Percentiles rank a stretch among this genome's conserved stretches.
Evolutionary conservation across 352 stramenopile genomes (phyloP).

Genomic region (Pythium pyrilobum): DNA sequence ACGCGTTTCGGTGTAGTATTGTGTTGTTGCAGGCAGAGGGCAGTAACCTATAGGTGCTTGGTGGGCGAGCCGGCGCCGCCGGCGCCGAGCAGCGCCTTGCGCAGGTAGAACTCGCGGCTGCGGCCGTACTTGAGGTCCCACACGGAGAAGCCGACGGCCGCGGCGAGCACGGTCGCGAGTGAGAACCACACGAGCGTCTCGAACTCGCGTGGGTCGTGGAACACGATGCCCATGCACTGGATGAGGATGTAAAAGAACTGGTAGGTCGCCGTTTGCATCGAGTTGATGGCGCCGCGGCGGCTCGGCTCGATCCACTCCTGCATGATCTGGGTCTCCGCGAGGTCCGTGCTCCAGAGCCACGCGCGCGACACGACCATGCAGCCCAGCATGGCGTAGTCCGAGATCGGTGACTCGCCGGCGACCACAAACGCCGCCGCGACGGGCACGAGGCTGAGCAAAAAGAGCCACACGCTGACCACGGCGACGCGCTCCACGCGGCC

Average conservation of each 20-base stretch:
- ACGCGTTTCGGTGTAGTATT: too few relatives aligned
- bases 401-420: conserved; percentile 13
- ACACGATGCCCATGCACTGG: conserved; percentile 24
- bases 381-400: conserved; percentile 21
- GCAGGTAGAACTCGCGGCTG: conserved; percentile 3
- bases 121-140: conserved; percentile 23
- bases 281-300: conserved; percentile 20
- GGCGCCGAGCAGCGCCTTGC: neutral
- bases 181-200: conserved; percentile 20
- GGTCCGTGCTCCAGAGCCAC: conserved; percentile 22
- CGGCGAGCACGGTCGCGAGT: conserved; percentile 8
- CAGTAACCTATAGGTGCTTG: too few relatives aligned
- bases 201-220: conserved; percentile 22
- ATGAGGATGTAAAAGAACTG: conserved; percentile 21
- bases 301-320: conserved; percentile 21
- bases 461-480: conserved; percentile 19
- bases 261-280: conserved; percentile 22
- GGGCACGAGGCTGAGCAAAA: conserved; percentile 18
- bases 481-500: conserved; percentile 14
- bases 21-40: too few relatives aligned
- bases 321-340: conserved; percentile 24
- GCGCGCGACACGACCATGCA: conserved; percentile 14
- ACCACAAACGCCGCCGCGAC: conserved; percentile 11
- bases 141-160: conserved; percentile 14
- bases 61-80: neutral